Percentiles rank a stretch among this genome's conserved stretches.
These are phyloP conservation scores for Olyra latifolia DNA, from an alignment of 176 grass and related monocot genomes.

Conservation along the genomic window DNA sequence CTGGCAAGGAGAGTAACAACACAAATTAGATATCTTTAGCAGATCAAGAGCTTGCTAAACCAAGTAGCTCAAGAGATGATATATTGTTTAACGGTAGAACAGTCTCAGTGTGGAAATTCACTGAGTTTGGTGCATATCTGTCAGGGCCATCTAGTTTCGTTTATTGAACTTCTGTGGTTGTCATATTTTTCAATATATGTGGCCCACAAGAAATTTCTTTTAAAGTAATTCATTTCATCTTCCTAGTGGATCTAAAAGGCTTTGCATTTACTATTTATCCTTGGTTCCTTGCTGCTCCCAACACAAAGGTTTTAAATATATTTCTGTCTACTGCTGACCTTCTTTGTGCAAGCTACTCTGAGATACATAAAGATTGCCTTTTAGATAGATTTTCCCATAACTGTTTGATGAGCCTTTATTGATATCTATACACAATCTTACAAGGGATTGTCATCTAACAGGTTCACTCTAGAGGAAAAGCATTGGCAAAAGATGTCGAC, in stretches of 20 bases:
- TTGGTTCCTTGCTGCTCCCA: neutral
- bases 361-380: neutral
- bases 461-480: conserved; percentile 97
- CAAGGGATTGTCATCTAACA: conserved; percentile 24
- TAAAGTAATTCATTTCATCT: neutral
- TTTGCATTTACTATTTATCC: neutral
- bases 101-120: neutral
- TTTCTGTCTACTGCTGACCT: neutral
- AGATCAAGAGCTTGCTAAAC: neutral
- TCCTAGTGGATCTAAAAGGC: neutral
- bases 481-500: conserved; percentile 90
- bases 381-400: neutral
- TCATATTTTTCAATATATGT: neutral
- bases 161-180: neutral
- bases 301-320: neutral
- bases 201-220: neutral
- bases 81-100: neutral
- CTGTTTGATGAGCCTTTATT: neutral
- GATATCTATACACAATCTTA: neutral
- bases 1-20: neutral
- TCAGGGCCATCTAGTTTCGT: neutral
- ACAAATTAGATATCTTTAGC: neutral
- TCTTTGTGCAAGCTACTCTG: neutral
- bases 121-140: neutral
- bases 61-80: neutral